Conservation (phyloP, 441 rosid genomes). For the Populus trichocarpa region DNA sequence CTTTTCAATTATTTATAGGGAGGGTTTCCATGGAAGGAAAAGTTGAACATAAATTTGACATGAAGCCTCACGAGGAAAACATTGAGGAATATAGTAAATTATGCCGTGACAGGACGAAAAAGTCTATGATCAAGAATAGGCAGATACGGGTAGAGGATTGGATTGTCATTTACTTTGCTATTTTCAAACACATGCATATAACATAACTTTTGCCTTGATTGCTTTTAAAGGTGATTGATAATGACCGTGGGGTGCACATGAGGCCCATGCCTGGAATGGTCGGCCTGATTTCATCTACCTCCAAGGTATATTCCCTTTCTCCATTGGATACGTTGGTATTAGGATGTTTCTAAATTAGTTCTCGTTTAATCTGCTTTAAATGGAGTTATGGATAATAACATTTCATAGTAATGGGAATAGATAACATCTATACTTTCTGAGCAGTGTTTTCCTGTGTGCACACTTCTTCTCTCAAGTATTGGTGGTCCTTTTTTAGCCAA, state of each 20-base stretch:
- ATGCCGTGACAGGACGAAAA: constrained; percentile 83
- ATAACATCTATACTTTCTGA: neutral
- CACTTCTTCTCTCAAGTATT: neutral
- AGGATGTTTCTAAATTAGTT: neutral
- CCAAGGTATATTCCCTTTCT: constrained; percentile 55
- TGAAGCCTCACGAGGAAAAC: constrained; percentile 70
- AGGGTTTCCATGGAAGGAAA: constrained; percentile 63
- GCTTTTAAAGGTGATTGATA: constrained; percentile 57
- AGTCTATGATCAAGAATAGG: constrained; percentile 71
- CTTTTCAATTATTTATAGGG: constrained; percentile 32
- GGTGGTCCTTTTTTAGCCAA: neutral
- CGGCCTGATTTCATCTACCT: constrained; percentile 53
- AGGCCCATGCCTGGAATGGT: constrained; percentile 91
- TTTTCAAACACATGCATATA: neutral
- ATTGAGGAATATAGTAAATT: constrained; percentile 78
- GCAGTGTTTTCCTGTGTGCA: neutral
- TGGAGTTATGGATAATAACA: neutral
- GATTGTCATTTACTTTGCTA: neutral
- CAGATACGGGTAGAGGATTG: constrained; percentile 60
- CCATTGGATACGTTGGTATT: neutral
- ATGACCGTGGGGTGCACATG: constrained; percentile 85
- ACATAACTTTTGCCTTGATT: neutral
- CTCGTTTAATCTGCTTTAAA: neutral
- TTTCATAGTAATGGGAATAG: neutral
- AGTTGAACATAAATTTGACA: constrained; percentile 82